A percentile compares a stretch with the other conserved stretches of the same genome.
Conservation (phyloP, 495 filamentous ascomycete species). For the Daldinia grandis region DNA sequence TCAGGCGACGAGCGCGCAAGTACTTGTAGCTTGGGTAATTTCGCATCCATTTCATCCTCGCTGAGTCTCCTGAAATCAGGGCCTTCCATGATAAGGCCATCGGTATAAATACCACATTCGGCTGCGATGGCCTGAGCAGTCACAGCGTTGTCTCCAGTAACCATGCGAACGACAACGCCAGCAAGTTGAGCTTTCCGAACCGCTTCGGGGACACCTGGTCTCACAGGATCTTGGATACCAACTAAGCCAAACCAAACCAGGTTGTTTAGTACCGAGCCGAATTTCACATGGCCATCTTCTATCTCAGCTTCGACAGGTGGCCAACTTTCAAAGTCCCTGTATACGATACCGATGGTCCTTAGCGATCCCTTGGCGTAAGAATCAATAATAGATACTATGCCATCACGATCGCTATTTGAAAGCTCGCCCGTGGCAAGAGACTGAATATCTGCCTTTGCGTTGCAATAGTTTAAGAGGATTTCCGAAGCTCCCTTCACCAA, state of each 20-base stretch:
- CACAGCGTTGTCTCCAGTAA: conserved; percentile 85
- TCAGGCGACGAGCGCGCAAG: conserved; percentile 86
- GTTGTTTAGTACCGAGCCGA: conserved; percentile 73
- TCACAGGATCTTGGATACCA: conserved; percentile 81
- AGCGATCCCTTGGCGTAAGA: conserved; percentile 75
- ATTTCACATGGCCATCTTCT: conserved; percentile 66
- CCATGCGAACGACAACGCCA: conserved; percentile 88
- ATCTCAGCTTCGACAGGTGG: conserved; percentile 69
- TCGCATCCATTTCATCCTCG: conserved; percentile 69
- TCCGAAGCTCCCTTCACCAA: conserved; percentile 77
- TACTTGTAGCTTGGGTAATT: conserved; percentile 80
- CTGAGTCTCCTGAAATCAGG: conserved; percentile 79
- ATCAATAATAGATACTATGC: conserved; percentile 56
- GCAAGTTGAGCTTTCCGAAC: conserved; percentile 78
- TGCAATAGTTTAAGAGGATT: conserved; percentile 69
- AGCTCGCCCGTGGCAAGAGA: conserved; percentile 27
- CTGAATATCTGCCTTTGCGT: conserved; percentile 48
- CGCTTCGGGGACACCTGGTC: conserved; percentile 76
- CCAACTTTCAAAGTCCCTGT: conserved; percentile 79
- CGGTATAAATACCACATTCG: conserved; percentile 85
- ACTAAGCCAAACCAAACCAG: conserved; percentile 74
- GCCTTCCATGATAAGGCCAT: conserved; percentile 84
- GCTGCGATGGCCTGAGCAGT: conserved; percentile 87
- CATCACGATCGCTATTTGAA: conserved; percentile 58
- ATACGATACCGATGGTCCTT: conserved; percentile 77